Base-by-base conservation (phyloP, 2,329 filamentous ascomycete species). In the Penicillium sp. region DNA sequence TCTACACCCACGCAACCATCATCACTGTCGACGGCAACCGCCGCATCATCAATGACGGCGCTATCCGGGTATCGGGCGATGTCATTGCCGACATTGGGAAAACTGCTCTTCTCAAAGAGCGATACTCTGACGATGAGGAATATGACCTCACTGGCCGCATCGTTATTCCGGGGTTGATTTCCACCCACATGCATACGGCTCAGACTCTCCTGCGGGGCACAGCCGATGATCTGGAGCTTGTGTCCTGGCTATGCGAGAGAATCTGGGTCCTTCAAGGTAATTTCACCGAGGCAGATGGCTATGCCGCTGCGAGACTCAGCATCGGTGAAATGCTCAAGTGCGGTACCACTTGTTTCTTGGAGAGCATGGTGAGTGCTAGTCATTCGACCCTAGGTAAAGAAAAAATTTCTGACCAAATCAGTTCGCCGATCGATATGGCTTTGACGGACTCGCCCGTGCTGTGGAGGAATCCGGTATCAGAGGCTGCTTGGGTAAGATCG, bases 271-370 rank as follows among this genome's bases (percentile, higher is more conserved):
- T 80, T 4, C 75, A 80, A 64, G 75, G 75, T 1, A 75, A 75
- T 46, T 80, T 79, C 62, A 77, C 74, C 1, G 66, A 69, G 3
- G 74, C 75, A 33, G 80, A 83, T 66, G 80, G 80, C 19, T 81
- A 81, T 63, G 74, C 77, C 3, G 80, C 80, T 5, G 79, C 77
- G 1, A 67, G 76, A 6, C 67, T 82, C 39, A 81, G 75, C 21
- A 80, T 82, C 39, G 79, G 77, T 0, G 80, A 82, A 67, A 80
- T 82, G 79, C 68, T 82, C 33, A 75, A 76, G 63, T 76, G 73
- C 4, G 80, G 80, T 0, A 82, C 80, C 4, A 82, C 80, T 2
- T 80, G 77, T 59, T 83, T 83, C 58, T 68, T 83, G 6, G 80
- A 83, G 64, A 80, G 79, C 43, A 81, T 83, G 80, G 73, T 80